phyloP scores from a whole-genome alignment of 352 stramenopile genomes.

The Globisporangium spiculum region DNA sequence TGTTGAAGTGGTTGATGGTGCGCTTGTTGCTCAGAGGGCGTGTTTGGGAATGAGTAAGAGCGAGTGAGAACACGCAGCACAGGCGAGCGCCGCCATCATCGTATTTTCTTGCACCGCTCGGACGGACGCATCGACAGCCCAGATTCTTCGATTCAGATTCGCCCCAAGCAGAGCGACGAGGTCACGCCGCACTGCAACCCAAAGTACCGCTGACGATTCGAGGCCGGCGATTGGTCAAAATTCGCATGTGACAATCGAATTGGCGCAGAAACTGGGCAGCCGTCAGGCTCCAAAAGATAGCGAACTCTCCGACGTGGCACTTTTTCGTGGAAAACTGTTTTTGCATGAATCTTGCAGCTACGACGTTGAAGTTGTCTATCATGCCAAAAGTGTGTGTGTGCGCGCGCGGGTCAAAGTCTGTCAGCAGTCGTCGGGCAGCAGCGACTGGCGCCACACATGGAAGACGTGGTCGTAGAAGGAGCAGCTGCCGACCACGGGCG shows the following conservation, averaged over 20 bases:
- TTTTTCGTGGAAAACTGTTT: background rate
- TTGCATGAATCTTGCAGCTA: no score
- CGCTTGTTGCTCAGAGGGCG: background rate
- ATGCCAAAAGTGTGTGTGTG: no score
- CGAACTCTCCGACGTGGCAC: background rate
- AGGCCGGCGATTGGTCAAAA: conserved; percentile 4
- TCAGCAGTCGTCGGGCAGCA: conserved; percentile 2
- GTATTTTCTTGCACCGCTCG: background rate
- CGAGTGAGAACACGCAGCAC: background rate
- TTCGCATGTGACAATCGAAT: conserved; percentile 9
- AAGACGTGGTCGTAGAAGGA: conserved; percentile 85
- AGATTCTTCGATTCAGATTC: background rate
- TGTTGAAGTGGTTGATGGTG: background rate
- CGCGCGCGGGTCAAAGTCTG: background rate
- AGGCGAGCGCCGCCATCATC: no score
- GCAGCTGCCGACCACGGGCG: conserved; percentile 61
- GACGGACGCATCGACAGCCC: background rate
- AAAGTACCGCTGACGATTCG: background rate
- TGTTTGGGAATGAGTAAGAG: conserved; percentile 9
- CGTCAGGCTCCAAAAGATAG: background rate
- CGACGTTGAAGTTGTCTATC: no score
- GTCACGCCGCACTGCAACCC: conserved; percentile 1
- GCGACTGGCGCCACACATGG: conserved; percentile 54
- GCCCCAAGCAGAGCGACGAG: conserved; percentile 9
- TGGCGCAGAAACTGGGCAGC: background rate